Evolutionary conservation across 2,329 filamentous ascomycete species (phyloP).

Genomic region (Ophiobolus disseminans): DNA sequence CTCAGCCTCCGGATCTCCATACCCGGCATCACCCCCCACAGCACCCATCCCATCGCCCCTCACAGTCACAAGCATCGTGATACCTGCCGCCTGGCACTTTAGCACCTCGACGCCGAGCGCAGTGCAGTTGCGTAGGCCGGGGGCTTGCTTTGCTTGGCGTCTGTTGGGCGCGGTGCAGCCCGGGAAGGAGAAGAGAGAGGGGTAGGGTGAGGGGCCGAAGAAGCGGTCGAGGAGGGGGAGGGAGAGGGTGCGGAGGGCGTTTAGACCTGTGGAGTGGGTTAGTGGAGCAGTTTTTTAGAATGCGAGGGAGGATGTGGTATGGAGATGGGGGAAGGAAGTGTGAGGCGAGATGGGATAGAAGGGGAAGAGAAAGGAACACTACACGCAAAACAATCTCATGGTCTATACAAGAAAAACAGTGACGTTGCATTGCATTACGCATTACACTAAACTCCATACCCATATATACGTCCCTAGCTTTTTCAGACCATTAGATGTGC

Average conservation of each 20-base stretch:
- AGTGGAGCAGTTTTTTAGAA: neutral
- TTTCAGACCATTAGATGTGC: neutral
- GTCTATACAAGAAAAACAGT: too few relatives aligned
- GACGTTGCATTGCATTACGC: neutral
- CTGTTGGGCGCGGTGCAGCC: constrained; percentile 42
- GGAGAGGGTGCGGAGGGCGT: constrained; percentile 42
- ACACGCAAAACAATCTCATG: neutral
- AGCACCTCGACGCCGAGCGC: constrained; percentile 43
- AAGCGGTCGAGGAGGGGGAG: constrained; percentile 44
- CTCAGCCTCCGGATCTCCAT: constrained; percentile 17
- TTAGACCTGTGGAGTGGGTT: constrained; percentile 19
- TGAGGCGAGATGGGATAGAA: neutral
- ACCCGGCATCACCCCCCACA: constrained; percentile 23
- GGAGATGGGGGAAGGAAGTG: neutral
- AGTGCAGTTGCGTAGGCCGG: constrained; percentile 50
- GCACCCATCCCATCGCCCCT: constrained; percentile 34
- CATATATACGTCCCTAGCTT: neutral
- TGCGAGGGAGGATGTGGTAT: neutral
- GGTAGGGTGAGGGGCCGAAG: constrained; percentile 41
- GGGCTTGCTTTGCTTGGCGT: constrained; percentile 42
- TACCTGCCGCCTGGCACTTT: constrained; percentile 49
- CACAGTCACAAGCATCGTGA: constrained; percentile 51
- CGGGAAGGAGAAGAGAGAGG: constrained; percentile 43
- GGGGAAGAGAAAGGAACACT: neutral
- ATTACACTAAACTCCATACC: neutral